Base-by-base conservation (phyloP, 441 rosid species). In the Bruguiera hainesii region DNA sequence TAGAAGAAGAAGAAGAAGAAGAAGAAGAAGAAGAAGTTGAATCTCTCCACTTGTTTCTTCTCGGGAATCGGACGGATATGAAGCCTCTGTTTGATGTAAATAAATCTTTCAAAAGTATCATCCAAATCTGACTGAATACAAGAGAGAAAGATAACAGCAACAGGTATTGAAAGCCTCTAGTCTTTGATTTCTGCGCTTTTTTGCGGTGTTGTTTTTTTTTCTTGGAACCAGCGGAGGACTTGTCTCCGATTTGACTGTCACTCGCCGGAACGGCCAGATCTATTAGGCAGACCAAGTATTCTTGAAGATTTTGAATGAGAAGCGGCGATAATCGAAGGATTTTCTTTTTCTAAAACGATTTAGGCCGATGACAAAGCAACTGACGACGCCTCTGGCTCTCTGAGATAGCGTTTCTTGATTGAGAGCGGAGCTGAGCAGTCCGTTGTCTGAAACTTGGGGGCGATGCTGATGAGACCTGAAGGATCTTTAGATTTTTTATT, bases 111-210 rank as follows among this genome's bases (percentile, higher is more conserved):
- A 37, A 10, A 37, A 37, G 26, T 53, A 25, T 20, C 26, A 53
- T 21, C 5, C 23, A n/a, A 53, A 21, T 21, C 5, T 53, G 57
- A 53, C 57, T 6, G 28, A 53, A 61, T 62, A 67, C 66, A 66
- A 25, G 52, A 57, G 51, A 59, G 59, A 49, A 35, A 61, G 66
- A 37, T 56, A 60, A 50, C 23, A 31, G 33, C 46, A 48, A 56
- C 64, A 56, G 69, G 64, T 61, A 61, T 33, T 60, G 63, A 60
- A 60, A 60, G 33, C 28, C 58, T 29, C 16, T 23, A 55, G 58
- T 55, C 58, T 55, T 55, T 55, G 58, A 55, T 55, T 23, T 55
- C 58, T 55, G 28, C 58, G 29, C 58, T 55, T 55, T 55, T 55
- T 55, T 55, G 28, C 28, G 58, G 48, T 42, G 48, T 42, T 42